Percentiles rank a stretch among this genome's conserved stretches.
phyloP scores from a whole-genome alignment of 306 rosid species.

The Herpetospermum pedunculosum region DNA sequence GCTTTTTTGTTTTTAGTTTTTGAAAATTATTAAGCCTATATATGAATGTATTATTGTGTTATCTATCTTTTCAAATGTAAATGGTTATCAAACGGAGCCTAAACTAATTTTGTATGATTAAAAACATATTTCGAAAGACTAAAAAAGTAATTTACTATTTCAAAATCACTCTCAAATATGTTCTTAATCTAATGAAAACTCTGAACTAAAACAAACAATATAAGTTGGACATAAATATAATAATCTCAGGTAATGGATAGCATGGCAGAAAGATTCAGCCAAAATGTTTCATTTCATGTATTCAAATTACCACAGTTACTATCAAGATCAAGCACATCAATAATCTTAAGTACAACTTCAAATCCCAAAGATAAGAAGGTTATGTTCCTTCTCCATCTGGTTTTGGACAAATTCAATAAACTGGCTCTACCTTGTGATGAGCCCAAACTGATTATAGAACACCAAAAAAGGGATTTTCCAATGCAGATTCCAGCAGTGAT shows the following conservation, averaged over 20 bases:
- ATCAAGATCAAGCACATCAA: no score
- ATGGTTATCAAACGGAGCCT: no score
- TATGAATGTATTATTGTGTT: no score
- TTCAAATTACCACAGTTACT: not conserved
- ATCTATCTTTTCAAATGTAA: no score
- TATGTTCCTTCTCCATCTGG: not conserved
- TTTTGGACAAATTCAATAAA: not conserved
- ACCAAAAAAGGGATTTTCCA: constrained; percentile 85
- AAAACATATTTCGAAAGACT: no score
- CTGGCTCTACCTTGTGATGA: not conserved
- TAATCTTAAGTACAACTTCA: not conserved
- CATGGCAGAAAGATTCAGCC: not conserved
- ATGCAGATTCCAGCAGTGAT: constrained; percentile 44
- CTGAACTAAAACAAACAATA: not conserved
- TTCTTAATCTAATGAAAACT: no score
- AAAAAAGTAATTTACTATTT: no score
- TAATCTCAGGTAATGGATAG: not conserved
- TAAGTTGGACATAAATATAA: not conserved
- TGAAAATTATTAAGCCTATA: no score
- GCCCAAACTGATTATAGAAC: constrained; percentile 21
- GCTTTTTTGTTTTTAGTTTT: no score
- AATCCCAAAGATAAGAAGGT: not conserved
- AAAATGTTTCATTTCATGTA: not conserved
- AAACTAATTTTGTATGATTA: no score
- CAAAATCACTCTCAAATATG: no score